Conservation (phyloP, 2,329 filamentous ascomycete species). For the Aspergillus arachidicola region DNA sequence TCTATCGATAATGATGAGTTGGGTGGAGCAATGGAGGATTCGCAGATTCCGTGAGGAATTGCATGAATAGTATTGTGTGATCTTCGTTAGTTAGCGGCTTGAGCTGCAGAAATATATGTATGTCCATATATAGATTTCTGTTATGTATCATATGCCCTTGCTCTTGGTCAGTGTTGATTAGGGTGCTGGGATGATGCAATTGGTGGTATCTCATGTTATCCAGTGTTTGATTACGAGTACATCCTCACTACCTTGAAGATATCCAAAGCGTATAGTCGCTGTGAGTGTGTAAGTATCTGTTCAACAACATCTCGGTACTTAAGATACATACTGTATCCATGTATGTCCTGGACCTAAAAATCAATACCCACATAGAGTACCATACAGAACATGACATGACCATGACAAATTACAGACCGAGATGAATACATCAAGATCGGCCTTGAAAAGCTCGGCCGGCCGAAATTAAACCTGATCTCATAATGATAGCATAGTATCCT, state of each 20-base stretch:
- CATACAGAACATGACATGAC: constrained; percentile 4
- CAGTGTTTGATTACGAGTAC: no score
- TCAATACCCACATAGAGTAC: neutral
- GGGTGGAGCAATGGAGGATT: neutral
- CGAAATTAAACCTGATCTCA: constrained; percentile 5
- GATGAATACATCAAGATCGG: neutral
- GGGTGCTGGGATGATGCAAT: neutral
- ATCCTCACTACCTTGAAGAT: no score
- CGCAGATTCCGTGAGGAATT: neutral
- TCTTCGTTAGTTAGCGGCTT: neutral
- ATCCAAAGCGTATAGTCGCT: no score
- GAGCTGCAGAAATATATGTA: neutral
- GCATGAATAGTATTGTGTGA: neutral
- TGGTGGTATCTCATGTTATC: neutral
- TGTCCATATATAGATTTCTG: neutral
- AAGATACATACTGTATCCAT: neutral
- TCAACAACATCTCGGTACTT: neutral
- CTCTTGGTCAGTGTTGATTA: neutral
- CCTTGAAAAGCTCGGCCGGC: neutral
- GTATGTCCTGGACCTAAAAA: neutral
- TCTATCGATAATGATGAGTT: neutral
- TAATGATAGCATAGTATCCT: neutral
- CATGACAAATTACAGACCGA: neutral
- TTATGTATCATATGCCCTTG: neutral
- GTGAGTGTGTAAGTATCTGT: no score